phyloP scores from a whole-genome alignment of 352 stramenopile species.

The Bremia lactucae region DNA sequence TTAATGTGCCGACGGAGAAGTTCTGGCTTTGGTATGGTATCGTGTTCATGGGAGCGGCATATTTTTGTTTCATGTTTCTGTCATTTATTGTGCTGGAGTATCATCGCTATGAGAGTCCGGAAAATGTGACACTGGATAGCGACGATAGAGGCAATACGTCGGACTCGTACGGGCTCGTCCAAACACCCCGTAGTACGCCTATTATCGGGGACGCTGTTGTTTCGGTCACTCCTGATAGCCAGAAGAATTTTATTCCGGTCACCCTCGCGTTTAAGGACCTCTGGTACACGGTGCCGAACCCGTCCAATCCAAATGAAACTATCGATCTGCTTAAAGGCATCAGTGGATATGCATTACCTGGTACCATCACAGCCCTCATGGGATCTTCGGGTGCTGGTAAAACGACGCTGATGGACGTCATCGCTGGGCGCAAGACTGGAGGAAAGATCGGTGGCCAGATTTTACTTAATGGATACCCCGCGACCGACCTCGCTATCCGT shows the following conservation, averaged over 20 bases:
- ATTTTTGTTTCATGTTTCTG: conserved; percentile 17
- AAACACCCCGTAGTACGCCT: conserved; percentile 1
- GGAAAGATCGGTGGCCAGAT: conserved; percentile 12
- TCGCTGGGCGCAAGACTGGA: conserved; percentile 57
- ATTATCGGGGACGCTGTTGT: background rate
- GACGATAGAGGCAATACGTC: background rate
- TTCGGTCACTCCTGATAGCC: background rate
- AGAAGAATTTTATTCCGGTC: conserved; percentile 1
- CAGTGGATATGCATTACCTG: conserved; percentile 39
- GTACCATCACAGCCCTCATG: conserved; percentile 65
- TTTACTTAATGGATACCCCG: conserved; percentile 20
- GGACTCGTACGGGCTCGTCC: conserved; percentile 3
- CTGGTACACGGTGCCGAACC: conserved; percentile 1
- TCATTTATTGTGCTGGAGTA: conserved; percentile 13
- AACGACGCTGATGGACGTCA: conserved; percentile 57
- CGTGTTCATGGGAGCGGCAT: conserved; percentile 4
- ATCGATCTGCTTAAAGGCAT: conserved; percentile 32
- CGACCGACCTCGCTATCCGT: conserved; percentile 32
- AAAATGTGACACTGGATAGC: conserved; percentile 11
- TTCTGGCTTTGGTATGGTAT: conserved; percentile 19
- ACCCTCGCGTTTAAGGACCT: conserved; percentile 1
- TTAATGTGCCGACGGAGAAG: conserved; percentile 11
- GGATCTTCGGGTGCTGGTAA: conserved; percentile 26
- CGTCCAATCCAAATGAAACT: conserved; percentile 31
- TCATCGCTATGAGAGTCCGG: conserved; percentile 8